Evolutionary conservation across 768 basidiomycete species (phyloP), one percentile per base, ranked within the genome.

Genomic region (Pulveroboletus sp.): DNA sequence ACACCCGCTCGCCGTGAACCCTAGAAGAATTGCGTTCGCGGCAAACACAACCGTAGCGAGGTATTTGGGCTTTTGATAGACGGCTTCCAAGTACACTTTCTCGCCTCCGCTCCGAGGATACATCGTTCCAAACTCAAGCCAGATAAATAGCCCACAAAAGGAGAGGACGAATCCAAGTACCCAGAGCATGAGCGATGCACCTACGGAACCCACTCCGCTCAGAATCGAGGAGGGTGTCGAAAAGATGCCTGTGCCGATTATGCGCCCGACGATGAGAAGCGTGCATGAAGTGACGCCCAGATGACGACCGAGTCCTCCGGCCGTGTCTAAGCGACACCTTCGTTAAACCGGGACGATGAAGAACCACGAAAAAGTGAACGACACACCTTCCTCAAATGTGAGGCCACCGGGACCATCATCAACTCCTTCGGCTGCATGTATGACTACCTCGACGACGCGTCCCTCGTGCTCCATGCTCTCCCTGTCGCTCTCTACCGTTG

Each of bases 221-320:
- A 83, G 72, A 56, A 83, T 82, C 1, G 77, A 77, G 0, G 80
- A 80, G 0, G 81, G 82, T 0, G 81, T 82, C 1, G 79, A 79
- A 65, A 82, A 83, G 51, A 83, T 82, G n/a, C 80, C 81, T 0
- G 81, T 83, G 0, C 81, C 80, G 54, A 82, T 81, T 49, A 83
- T 79, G 22, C 73, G 71, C 0, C 80, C 80, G 23, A 81, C 73
- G 30, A 80, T 80, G 17, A 80, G 68, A 55, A 81, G 72, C 0
- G 80, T 81, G 51, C 79, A 81, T 37, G 74, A 77, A 49, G 77
- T 76, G 2, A 81, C 72, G 10, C 80, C 79, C 0, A 81, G 67
- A 57, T 82, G 79, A 34, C 80, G 73, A 3, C 80, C 79, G 64
- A 81, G 78, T 8, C 80, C 80, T 19, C 80, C 80, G 5, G 76